These are phyloP conservation scores for Lactifluus pinguis DNA, from an alignment of 768 basidiomycete species.

Conservation along the genomic window DNA sequence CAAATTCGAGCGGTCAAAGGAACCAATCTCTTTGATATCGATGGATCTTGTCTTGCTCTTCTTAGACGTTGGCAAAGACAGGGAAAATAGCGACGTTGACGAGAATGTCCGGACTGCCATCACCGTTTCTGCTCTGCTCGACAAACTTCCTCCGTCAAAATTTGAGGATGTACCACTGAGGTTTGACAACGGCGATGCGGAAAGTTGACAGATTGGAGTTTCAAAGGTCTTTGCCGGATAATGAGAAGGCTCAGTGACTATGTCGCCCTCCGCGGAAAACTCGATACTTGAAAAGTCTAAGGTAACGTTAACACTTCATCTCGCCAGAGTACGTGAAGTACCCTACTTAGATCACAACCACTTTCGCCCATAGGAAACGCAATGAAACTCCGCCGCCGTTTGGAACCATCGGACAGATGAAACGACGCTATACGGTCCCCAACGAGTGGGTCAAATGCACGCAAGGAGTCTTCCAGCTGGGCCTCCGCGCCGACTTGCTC, in stretches of 20 bases:
- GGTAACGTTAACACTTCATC: background rate
- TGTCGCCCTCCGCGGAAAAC: slow-evolving; percentile 22
- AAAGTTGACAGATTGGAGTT: slow-evolving; percentile 63
- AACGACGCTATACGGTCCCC: slow-evolving; percentile 46
- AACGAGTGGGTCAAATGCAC: slow-evolving; percentile 45
- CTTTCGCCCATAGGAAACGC: slow-evolving; percentile 60
- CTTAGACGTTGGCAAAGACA: background rate
- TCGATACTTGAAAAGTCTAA: slow-evolving; percentile 43
- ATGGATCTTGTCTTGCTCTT: background rate
- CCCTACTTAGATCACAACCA: slow-evolving; percentile 52
- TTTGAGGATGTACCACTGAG: background rate
- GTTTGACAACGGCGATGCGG: slow-evolving; percentile 12
- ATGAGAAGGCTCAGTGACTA: slow-evolving; percentile 34
- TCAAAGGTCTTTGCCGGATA: slow-evolving; percentile 40
- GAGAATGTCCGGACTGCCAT: slow-evolving; percentile 42
- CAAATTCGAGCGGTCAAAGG: slow-evolving; percentile 29
- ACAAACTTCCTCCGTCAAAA: slow-evolving; percentile 8
- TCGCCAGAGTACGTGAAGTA: background rate
- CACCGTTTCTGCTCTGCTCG: slow-evolving; percentile 18
- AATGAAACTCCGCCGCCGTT: slow-evolving; percentile 28
- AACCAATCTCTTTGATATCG: slow-evolving; percentile 5
- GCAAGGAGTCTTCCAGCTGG: slow-evolving; percentile 26
- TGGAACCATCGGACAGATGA: slow-evolving; percentile 23
- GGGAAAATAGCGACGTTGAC: slow-evolving; percentile 22
- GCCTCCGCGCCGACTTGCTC: slow-evolving; percentile 45